Evolutionary conservation across 176 grass and related monocot species (phyloP), one percentile per base, ranked within the genome.

Genomic region (Triticum timopheevii): DNA sequence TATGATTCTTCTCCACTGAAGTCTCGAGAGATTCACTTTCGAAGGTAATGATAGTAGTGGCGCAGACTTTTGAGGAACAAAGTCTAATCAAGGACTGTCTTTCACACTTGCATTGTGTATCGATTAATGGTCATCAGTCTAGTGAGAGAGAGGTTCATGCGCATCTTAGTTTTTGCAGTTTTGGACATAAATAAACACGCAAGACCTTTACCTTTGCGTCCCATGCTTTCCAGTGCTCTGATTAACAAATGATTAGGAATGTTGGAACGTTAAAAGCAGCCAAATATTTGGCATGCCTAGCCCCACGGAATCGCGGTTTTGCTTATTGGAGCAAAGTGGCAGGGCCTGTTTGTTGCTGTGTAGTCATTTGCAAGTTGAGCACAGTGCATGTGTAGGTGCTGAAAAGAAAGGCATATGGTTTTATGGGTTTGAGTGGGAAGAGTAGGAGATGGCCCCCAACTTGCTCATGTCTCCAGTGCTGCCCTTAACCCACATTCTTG

Each of bases 1-100:
- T 13, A 95, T 91, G 84, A 93, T 95, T 81, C 77, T 47, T 31
- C 71, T 83, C 88, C 84, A 87, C 84, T 15, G 9, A 89, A 83
- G 73, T 84, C 49, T 82, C 50, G 59, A 71, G 62, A 81, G 76
- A 81, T 79, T 88, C 87, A 76, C 76, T 36, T 89, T 69, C 70
- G 35, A 82, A 84, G 83, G 77, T 87, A 64, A 91, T 89, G 65
- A 88, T 78, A 62, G 30, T 81, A 83, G 20, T 68, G 31, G 15
- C 12, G 78, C 65, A 50, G 84, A 77, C 88, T 69, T 84, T 85
- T 65, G 16, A 87, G 78, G 34, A 42, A 84, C 52, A 66, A 59
- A 86, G 85, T 85, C 81, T 81, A 45, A 68, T 74, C 73, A 73
- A 83, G 17, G 84, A 69, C 72, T 13, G 61, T 34, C 59, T 68